phyloP scores from a whole-genome alignment of 2,329 filamentous ascomycete species.

The Stylonectria norvegica region DNA sequence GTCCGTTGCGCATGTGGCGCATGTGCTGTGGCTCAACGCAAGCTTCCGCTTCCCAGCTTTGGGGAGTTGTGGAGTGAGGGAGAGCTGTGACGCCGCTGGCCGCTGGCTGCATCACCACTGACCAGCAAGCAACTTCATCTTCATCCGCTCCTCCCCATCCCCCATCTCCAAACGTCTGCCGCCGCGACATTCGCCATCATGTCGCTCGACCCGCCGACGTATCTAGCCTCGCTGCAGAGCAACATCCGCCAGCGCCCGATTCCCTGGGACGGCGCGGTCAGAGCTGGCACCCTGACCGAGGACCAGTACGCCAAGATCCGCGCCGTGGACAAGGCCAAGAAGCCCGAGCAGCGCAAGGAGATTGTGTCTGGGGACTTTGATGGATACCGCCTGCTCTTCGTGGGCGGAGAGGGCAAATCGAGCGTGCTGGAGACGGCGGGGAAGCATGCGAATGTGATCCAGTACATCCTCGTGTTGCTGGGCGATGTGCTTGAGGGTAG shows the following conservation, averaged over 20 bases:
- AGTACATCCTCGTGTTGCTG: slow-evolving; percentile 89
- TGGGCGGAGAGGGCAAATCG: slow-evolving; percentile 67
- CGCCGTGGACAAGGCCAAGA: slow-evolving; percentile 92
- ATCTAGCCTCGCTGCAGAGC: slow-evolving; percentile 82
- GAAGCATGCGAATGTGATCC: slow-evolving; percentile 85
- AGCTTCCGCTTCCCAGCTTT: no score
- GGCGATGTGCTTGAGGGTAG: slow-evolving; percentile 83
- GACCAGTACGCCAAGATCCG: slow-evolving; percentile 93
- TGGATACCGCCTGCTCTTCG: slow-evolving; percentile 76
- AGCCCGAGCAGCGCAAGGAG: slow-evolving; percentile 75
- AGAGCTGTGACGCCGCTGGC: background rate
- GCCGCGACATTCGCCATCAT: slow-evolving; percentile 48
- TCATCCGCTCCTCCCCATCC: slow-evolving; percentile 19
- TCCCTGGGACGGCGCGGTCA: slow-evolving; percentile 94
- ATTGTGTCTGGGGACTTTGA: slow-evolving; percentile 76
- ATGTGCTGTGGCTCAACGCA: no score
- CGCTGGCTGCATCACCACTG: background rate
- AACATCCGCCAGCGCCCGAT: slow-evolving; percentile 96
- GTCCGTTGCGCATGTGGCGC: no score
- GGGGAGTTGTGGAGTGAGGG: no score
- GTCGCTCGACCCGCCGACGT: slow-evolving; percentile 89
- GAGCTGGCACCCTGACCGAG: slow-evolving; percentile 90
- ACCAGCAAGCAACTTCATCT: slow-evolving; percentile 18
- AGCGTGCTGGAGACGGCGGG: slow-evolving; percentile 80
- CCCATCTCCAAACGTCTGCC: slow-evolving; percentile 16